Base-by-base conservation (phyloP, 345 rosid species). In the Camelina neglecta region DNA sequence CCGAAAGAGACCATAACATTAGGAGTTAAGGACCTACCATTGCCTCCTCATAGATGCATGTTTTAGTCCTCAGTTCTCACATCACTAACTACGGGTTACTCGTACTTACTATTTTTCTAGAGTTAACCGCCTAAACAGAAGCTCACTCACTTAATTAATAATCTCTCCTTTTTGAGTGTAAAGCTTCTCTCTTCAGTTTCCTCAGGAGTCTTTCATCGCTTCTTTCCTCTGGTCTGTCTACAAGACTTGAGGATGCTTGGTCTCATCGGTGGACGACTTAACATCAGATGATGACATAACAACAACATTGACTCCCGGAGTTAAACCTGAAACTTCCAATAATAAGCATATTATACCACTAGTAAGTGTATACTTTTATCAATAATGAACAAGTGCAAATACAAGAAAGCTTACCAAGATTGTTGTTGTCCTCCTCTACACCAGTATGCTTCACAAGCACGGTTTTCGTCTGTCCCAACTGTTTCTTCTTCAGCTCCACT, bases 171-270 rank as follows among this genome's bases (percentile, higher is more conserved):
- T 18, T 38, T 21, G 21, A 67, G 6, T 53, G n/a, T 36, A 15
- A 29, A 54, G 24, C 53, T 39, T 68, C 5, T 68, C 5, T 67
- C 72, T 59, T 10, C 64, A 6, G 10, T 5, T 67, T 48, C 51
- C 21, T 54, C 38, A 23, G 0, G 3, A 10, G n/a, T 49, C 21
- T 48, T 48, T 16, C 5, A 16, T 11, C 11, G 53, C 20, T 44
- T 24, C 42, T 69, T 39, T 69, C 41, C 53, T 68, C 41, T 55
- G 26, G 35, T 69, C 26, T 13, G 73, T 55, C 63, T 24, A 11
- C 26, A 68, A 54, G 39, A 39, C 2, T 55, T 62, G 72, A 21
- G 60, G 50, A 67, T 39, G 61, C 53, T 39, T 15, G 18, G 20
- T 16, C 50, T 15, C 50, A 45, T 45, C 26, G 54, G 7, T 54